Evolutionary conservation across 805 yeast species (phyloP).

Genomic region (Schwanniomyces sp.): DNA sequence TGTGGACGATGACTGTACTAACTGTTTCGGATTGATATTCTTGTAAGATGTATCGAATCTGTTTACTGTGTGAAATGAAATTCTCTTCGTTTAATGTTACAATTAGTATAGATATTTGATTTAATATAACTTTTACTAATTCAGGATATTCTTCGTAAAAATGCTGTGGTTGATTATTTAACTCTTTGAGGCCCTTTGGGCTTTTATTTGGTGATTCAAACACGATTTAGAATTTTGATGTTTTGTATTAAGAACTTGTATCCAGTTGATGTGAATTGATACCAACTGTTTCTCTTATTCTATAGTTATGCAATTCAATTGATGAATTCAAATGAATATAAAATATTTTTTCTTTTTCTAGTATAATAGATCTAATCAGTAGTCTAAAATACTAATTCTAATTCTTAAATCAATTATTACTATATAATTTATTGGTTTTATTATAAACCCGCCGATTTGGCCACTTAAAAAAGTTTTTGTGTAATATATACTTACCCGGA

Average conservation of each 20-base stretch:
- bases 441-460: conserved; percentile 2
- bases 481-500: conserved; percentile 8
- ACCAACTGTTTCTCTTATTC: not conserved
- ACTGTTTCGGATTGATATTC: conserved; percentile 12
- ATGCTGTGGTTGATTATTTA: conserved; percentile 8
- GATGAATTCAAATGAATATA: not conserved
- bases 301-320: conserved; percentile 1
- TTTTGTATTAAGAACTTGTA: not conserved
- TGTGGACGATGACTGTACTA: conserved; percentile 14
- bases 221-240: conserved; percentile 24
- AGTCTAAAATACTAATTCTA: conserved; percentile 24
- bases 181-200: conserved; percentile 39
- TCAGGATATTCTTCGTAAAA: conserved; percentile 20
- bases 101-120: conserved; percentile 55
- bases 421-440: not conserved
- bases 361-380: conserved; percentile 38
- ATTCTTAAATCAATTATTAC: not conserved
- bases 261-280: not conserved
- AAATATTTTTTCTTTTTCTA: not conserved
- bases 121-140: conserved; percentile 39
- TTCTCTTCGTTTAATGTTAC: conserved; percentile 43
- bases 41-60: conserved; percentile 48
- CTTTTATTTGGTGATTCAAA: conserved; percentile 29
- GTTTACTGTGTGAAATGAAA: conserved; percentile 36
- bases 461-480: conserved; percentile 5